Evolutionary conservation across 768 basidiomycete species (phyloP).

Genomic region (Udeniomyces megalosporus): DNA sequence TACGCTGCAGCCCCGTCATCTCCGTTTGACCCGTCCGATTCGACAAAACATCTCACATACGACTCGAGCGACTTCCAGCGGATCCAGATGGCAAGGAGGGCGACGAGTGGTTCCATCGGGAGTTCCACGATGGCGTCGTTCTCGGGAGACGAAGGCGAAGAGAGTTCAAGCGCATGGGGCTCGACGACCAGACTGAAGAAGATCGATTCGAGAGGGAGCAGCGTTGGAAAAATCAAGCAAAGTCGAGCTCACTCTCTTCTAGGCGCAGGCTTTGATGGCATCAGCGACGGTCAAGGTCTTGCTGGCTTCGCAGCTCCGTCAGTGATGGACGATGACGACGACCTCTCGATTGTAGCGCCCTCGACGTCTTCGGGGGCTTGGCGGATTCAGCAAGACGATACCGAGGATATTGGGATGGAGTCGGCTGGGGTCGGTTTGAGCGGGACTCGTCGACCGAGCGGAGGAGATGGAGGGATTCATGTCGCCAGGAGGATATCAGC

Average conservation of each 20-base stretch:
- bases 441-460: neutral
- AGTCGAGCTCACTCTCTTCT: neutral
- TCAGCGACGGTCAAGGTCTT: neutral
- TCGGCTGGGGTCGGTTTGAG: too few species aligned
- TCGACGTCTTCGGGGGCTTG: too few species aligned
- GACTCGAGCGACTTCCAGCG: neutral
- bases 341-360: neutral
- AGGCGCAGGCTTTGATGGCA: constrained; percentile 9
- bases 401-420: too few species aligned
- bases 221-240: neutral
- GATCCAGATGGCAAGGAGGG: neutral
- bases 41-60: neutral
- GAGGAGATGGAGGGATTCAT: too few species aligned
- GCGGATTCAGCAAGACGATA: neutral
- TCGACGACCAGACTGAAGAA: neutral
- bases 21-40: neutral
- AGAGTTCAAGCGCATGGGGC: neutral
- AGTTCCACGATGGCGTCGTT: neutral
- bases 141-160: neutral
- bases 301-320: neutral
- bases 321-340: neutral
- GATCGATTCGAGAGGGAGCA: neutral
- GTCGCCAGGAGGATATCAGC: neutral
- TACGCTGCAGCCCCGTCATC: neutral
- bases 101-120: neutral